Base-by-base conservation (phyloP, 768 basidiomycete species). In the Scleroderma citrinum region DNA sequence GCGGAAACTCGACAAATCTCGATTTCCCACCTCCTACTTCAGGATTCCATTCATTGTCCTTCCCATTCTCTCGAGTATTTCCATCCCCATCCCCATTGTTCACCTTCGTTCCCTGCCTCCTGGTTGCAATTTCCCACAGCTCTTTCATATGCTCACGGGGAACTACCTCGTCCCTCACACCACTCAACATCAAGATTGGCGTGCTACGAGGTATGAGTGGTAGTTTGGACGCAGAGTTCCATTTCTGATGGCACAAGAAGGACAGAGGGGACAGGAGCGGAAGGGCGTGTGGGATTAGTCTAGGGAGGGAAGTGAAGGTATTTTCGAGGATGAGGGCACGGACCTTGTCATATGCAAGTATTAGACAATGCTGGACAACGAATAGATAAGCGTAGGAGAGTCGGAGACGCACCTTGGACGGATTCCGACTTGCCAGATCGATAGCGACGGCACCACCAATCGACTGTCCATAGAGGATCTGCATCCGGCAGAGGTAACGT, bases 371-470 rank as follows among this genome's bases (percentile, higher is more conserved):
- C n/a, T n/a, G n/a, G n/a, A 26, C 21, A 13, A 19, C 21, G 16
- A 14, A n/a, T 16, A 11, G n/a, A 7, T 3, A 23, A 3, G 45
- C 20, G 21, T 4, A 35, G n/a, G 24, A 29, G 16, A 37, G 48
- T 21, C 16, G 17, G 11, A 44, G 13, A 31, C 49, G 34, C 51
- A 85, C 89, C 59, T 84, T 78, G 17, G 76, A 66, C 1, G 85
- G 78, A 62, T 93, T 94, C 24, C 77, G 75, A 52, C 83, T 83
- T 0, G 89, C 88, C 17, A 95, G 82, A 66, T 93, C 86, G 41
- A 97, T 87, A 12, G 88, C 78, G 4, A 97, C 93, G 0, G 93
- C 94, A 29, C 95, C 95, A 14, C 95, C 95, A 35, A 96, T 91
- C 10, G 82, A 87, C 61, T 90, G 87, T 1, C 91, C 88, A 56